Evolutionary conservation across 345 rosid species (phyloP).

Genomic region (Melaleuca quinquenervia): DNA sequence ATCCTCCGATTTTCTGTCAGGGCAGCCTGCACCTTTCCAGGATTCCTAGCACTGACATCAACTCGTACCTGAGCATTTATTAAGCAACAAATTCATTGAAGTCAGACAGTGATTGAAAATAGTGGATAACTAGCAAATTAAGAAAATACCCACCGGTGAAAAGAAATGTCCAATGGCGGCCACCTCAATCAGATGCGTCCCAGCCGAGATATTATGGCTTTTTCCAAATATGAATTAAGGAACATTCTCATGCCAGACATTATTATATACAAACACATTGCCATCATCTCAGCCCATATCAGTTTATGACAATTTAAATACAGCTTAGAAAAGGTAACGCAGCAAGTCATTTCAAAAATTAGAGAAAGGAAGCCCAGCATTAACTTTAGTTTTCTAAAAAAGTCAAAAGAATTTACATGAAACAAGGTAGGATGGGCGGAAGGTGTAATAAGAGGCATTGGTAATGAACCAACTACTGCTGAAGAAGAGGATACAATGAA

Average conservation of each 20-base stretch:
- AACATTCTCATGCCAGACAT: not conserved
- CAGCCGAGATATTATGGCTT: constrained; percentile 82
- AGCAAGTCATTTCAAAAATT: not conserved
- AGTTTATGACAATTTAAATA: not conserved
- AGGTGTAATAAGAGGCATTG: not conserved
- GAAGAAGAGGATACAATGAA: constrained; percentile 58
- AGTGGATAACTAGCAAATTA: not conserved
- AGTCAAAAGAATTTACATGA: not conserved
- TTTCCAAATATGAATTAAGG: constrained; percentile 44
- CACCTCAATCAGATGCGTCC: constrained; percentile 96
- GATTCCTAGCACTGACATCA: constrained; percentile 95
- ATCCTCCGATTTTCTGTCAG: constrained; percentile 85
- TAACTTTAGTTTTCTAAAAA: not conserved
- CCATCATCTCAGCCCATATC: not conserved
- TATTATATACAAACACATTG: not conserved
- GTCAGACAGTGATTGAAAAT: not conserved
- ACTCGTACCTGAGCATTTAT: constrained; percentile 62
- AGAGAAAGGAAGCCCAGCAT: not conserved
- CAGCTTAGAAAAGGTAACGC: not conserved
- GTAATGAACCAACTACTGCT: not conserved
- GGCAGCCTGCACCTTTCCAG: constrained; percentile 90
- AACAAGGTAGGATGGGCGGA: not conserved
- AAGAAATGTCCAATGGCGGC: constrained; percentile 78
- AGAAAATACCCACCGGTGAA: constrained; percentile 63
- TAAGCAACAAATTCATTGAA: not conserved